Evolutionary conservation across 192 early-diverging fungal species (phyloP).

Genomic region (Coemansia pectinata): DNA sequence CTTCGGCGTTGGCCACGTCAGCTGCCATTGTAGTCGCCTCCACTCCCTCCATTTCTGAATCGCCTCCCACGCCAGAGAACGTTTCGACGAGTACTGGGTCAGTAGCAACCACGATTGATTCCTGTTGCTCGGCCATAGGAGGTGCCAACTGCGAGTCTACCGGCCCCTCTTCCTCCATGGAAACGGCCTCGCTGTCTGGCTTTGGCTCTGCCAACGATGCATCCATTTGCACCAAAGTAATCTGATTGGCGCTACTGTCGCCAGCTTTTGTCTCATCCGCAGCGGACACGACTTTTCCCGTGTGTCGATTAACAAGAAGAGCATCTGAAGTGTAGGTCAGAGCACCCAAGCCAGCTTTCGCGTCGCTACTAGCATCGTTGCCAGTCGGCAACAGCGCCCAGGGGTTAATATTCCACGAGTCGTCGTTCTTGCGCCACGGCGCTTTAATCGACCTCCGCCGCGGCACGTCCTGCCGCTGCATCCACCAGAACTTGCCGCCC

Average conservation of each 20-base stretch:
- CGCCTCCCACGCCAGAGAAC: background rate
- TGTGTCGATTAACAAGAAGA: slow-evolving; percentile 20
- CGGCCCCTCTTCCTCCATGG: background rate
- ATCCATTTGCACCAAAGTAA: background rate
- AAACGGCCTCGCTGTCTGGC: background rate
- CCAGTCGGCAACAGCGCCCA: background rate
- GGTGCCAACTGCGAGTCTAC: background rate
- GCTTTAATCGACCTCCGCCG: slow-evolving; percentile 45
- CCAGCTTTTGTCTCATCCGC: background rate
- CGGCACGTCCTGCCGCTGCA: slow-evolving; percentile 50
- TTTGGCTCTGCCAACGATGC: background rate
- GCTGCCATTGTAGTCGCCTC: background rate
- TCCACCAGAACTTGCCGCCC: slow-evolving; percentile 40
- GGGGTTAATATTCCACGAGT: slow-evolving; percentile 54
- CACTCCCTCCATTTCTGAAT: background rate
- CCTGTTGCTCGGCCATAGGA: background rate
- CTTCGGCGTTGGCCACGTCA: background rate
- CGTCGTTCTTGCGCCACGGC: slow-evolving; percentile 54
- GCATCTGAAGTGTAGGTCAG: slow-evolving; percentile 41
- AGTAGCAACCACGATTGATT: background rate
- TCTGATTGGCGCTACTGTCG: background rate
- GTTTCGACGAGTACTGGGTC: background rate
- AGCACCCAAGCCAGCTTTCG: slow-evolving; percentile 8
- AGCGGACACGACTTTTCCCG: slow-evolving; percentile 13
- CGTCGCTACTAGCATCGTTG: background rate